phyloP scores from a whole-genome alignment of 352 stramenopile species.

The Phytophthora fragariae region DNA sequence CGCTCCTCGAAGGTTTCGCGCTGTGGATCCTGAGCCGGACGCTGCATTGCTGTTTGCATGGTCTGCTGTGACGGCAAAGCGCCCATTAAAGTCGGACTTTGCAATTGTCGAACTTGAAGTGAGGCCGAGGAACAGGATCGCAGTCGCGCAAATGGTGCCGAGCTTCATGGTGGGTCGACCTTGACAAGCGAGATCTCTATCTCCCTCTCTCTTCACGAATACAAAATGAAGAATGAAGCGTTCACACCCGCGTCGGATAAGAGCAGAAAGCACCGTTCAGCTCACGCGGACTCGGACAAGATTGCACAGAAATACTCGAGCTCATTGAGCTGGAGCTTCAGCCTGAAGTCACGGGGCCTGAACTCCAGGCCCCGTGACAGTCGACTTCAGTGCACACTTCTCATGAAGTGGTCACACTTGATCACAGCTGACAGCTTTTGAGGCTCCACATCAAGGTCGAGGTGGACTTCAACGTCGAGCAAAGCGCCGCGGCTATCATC shows the following conservation, averaged over 20 bases:
- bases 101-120: background rate
- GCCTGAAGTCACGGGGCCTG: too few species aligned
- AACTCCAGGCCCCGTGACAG: too few species aligned
- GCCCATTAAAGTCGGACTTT: background rate
- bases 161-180: background rate
- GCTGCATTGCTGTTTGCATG: background rate
- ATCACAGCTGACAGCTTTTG: background rate
- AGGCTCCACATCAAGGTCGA: background rate
- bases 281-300: background rate
- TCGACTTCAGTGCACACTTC: background rate
- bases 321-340: background rate
- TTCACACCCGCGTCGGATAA: too few species aligned
- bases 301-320: background rate
- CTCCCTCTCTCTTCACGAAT: background rate
- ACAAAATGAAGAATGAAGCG: background rate
- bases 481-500: slow-evolving; percentile 21
- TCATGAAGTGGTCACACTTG: background rate
- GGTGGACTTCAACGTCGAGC: slow-evolving; percentile 14
- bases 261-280: background rate
- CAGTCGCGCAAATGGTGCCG: background rate
- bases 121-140: background rate
- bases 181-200: background rate
- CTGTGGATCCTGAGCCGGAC: background rate
- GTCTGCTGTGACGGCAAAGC: background rate
- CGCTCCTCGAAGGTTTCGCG: background rate